Evolutionary conservation across 1,139 yeast species (phyloP).

Genomic region (Magnusiomyces sp.): DNA sequence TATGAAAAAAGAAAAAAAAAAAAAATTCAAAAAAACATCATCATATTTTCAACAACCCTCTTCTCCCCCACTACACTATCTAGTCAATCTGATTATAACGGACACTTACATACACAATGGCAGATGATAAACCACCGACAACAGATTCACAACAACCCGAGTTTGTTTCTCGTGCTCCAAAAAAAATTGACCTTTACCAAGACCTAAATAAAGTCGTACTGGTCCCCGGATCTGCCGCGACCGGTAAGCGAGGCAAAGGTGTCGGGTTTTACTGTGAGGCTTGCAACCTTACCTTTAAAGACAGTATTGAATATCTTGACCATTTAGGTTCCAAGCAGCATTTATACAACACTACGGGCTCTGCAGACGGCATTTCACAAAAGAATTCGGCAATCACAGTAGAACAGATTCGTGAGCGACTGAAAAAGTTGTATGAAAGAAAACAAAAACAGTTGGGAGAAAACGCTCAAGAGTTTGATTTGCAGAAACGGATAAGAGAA

Average conservation of each 20-base stretch:
- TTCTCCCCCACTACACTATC: not conserved
- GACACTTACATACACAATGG: not conserved
- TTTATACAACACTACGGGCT: constrained; percentile 26
- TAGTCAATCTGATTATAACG: too few species aligned
- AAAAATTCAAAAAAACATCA: too few species aligned
- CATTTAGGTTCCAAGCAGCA: constrained; percentile 62
- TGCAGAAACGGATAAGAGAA: constrained; percentile 41
- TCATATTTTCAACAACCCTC: too few species aligned
- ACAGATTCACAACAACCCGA: not conserved
- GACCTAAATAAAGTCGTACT: constrained; percentile 41
- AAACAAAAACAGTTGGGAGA: constrained; percentile 34
- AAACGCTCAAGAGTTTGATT: constrained; percentile 32
- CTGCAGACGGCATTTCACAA: constrained; percentile 22
- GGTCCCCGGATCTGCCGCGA: constrained; percentile 38
- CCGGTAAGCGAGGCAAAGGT: constrained; percentile 49
- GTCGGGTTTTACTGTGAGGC: constrained; percentile 78
- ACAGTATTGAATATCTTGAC: constrained; percentile 70
- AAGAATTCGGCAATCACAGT: constrained; percentile 27
- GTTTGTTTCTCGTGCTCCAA: too few species aligned
- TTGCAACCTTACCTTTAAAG: constrained; percentile 73
- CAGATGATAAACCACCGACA: not conserved
- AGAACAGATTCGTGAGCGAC: constrained; percentile 31
- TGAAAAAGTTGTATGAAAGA: constrained; percentile 25
- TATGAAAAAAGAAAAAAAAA: too few species aligned
- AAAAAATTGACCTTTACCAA: constrained; percentile 29